Evolutionary conservation across 2,329 filamentous ascomycete genomes (phyloP).

Genomic region (Talaromyces sp.): DNA sequence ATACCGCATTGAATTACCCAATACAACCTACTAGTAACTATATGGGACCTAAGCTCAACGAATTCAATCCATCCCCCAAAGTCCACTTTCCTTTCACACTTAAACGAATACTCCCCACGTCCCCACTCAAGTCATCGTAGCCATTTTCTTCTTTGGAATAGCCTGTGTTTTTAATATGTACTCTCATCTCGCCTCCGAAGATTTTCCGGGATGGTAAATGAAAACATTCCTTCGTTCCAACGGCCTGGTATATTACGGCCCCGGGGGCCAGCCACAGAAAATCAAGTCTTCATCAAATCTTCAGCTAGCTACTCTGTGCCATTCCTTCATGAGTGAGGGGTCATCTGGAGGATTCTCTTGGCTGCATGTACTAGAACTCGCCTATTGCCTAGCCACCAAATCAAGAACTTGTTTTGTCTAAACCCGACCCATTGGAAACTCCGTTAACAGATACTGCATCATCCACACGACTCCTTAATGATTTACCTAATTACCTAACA

Average conservation of each 20-base stretch:
- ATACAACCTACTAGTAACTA: too few relatives aligned
- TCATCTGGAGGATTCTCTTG: neutral
- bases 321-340: neutral
- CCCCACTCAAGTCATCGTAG: too few relatives aligned
- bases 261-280: neutral
- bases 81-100: too few relatives aligned
- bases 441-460: neutral
- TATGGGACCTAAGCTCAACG: too few relatives aligned
- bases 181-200: neutral
- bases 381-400: neutral
- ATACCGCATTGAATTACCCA: neutral
- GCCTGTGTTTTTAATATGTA: neutral
- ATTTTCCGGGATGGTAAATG: neutral
- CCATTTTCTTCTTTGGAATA: neutral
- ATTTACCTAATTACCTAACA: neutral
- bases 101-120: neutral
- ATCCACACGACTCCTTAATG: neutral
- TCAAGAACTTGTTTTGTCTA: neutral
- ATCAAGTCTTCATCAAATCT: neutral
- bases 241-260: neutral
- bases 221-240: neutral
- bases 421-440: neutral
- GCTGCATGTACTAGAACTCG: neutral
- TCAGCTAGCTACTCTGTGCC: neutral
- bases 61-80: too few relatives aligned